Conservation (phyloP, 805 yeast species). For the Candida glaebosa region DNA sequence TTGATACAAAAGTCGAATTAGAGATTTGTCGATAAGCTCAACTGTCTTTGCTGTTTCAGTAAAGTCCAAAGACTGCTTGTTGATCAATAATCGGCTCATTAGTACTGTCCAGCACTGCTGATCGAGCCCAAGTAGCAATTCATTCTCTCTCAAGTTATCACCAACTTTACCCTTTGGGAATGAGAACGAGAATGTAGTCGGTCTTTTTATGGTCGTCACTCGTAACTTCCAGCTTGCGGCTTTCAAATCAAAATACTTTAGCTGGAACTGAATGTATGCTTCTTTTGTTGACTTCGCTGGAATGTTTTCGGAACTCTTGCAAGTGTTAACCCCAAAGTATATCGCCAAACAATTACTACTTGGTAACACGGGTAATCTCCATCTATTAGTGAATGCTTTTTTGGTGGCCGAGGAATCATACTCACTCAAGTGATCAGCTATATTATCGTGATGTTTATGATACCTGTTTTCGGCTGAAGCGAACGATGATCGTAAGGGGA, state of each 20-base stretch:
- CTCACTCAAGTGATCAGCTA: constrained; percentile 28
- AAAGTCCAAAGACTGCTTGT: constrained; percentile 31
- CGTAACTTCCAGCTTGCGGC: constrained; percentile 20
- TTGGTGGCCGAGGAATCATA: constrained; percentile 31
- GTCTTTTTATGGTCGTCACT: constrained; percentile 27
- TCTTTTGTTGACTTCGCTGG: constrained; percentile 17
- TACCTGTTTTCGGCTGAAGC: constrained; percentile 14
- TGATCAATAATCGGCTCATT: constrained; percentile 28
- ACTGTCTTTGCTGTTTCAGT: constrained; percentile 26
- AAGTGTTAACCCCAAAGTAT: constrained; percentile 32
- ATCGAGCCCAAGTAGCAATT: constrained; percentile 29
- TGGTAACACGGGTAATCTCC: constrained; percentile 27
- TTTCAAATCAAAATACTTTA: constrained; percentile 25
- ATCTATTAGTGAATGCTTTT: constrained; percentile 35
- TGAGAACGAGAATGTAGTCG: constrained; percentile 23
- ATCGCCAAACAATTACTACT: constrained; percentile 23
- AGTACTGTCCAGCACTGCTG: constrained; percentile 27
- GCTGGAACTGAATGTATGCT: constrained; percentile 29
- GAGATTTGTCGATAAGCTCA: constrained; percentile 21
- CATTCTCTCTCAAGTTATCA: constrained; percentile 22
- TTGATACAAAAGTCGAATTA: constrained; percentile 23
- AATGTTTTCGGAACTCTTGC: constrained; percentile 16
- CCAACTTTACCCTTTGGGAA: constrained; percentile 14
- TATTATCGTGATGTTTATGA: constrained; percentile 22
- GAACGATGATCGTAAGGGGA: constrained; percentile 33